Base-by-base conservation (phyloP, 2,329 filamentous ascomycete genomes). In the Penicillium thymicola region DNA sequence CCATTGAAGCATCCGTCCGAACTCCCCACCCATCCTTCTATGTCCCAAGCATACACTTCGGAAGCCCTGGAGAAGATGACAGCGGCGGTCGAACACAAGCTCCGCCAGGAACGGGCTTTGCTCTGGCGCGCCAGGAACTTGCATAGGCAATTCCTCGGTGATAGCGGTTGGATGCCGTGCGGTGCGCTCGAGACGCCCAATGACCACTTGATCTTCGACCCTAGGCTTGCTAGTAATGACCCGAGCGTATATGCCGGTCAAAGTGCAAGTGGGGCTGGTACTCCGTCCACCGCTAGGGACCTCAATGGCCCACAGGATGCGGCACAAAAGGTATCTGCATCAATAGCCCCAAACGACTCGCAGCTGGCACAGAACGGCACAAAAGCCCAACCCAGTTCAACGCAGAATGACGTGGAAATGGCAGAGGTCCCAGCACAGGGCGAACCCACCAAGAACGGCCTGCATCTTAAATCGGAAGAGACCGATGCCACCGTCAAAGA, bases 1-100 rank as follows among this genome's bases (percentile, higher is more conserved):
- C 85, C 85, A n/a, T 71, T 88, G 51, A 86, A 82, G 34, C 82
- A 85, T 46, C 82, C 84, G 36, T 82, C 83, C 52, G 82, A 86
- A 60, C 75, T 88, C 25, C 78, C 82, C 2, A 76, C 73, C 28
- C 85, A 88, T 65, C 84, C 84, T 57, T 82, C 83, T 27, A 69
- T 86, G 62, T 83, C 81, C 51, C 70, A 80, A 51, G 76, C 84
- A 2, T 88, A 85, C 68, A 82, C 79, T 28, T 85, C 83, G 51
- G 80, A 78, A 57, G 83, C 83, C 40, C 76, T 88, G 18, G 79
- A 78, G 28, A 78, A 84, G 41, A 81, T 87, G 77, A 80, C 81
- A 13, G 72, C 75, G 54, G 79, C 83, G 54, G 80, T 84, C 6
- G 78, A 82, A 54, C 77, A 80, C 37, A 84, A 84, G 63, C 74